Evolutionary conservation across 78 protist genomes (phyloP).

Genomic region (Tieghemostelium lacteum): DNA sequence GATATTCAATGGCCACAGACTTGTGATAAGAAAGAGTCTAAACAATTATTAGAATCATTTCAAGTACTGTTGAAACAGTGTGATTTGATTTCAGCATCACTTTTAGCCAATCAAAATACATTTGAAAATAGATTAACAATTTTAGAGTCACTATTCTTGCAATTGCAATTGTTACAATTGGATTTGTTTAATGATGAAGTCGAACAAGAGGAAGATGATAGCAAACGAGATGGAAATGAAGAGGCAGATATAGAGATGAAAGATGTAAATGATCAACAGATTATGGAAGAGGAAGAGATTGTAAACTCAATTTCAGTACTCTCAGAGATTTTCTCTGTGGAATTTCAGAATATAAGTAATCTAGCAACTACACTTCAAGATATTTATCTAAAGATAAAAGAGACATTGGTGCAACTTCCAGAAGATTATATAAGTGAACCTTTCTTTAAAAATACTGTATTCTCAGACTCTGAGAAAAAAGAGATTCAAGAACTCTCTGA

Average conservation of each 20-base stretch:
- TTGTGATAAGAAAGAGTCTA: slow-evolving; percentile 23
- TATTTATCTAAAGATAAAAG: slow-evolving; percentile 31
- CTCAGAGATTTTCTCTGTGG: slow-evolving; percentile 33
- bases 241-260: neutral
- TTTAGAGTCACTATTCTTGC: slow-evolving; percentile 33
- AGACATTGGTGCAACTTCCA: slow-evolving; percentile 22
- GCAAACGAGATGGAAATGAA: neutral
- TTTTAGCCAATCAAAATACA: neutral
- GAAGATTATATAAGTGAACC: slow-evolving; percentile 50
- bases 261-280: slow-evolving; percentile 5
- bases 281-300: slow-evolving; percentile 11
- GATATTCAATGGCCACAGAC: slow-evolving; percentile 44
- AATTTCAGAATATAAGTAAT: slow-evolving; percentile 32
- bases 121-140: neutral
- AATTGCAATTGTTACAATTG: slow-evolving; percentile 55
- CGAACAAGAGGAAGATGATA: neutral
- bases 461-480: slow-evolving; percentile 17
- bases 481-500: slow-evolving; percentile 41
- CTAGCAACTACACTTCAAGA: slow-evolving; percentile 2
- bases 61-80: neutral
- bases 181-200: slow-evolving; percentile 42
- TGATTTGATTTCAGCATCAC: neutral
- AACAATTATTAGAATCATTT: slow-evolving; percentile 9
- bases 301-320: slow-evolving; percentile 41
- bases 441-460: slow-evolving; percentile 47